Base-by-base conservation (phyloP, 805 yeast genomes). In the Scheffersomyces ergatensis region DNA sequence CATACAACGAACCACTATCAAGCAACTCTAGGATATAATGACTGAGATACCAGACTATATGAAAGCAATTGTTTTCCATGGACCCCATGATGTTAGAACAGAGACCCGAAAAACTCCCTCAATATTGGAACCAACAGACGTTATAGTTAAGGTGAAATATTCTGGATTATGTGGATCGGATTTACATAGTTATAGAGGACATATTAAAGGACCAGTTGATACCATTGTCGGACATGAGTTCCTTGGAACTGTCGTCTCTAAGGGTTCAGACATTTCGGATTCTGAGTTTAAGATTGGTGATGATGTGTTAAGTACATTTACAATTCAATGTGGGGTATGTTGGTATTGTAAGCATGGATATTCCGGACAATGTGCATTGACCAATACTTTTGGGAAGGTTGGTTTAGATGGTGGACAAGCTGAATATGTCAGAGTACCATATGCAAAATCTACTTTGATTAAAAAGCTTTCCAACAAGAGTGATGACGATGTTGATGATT, bases 371-470 rank as follows among this genome's bases (percentile, higher is more conserved):
- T 80, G 86, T 55, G 72, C 67, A 20, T 60, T 65, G 18, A 72
- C 81, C 35, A 74, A 68, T 50, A 79, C 82, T 12, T 80, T 80
- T 57, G 85, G 85, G 2, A 77, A 80, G 34, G 57, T 70, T 24
- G 77, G 76, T 0, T 58, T 79, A 15, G 76, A 78, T 44, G 85
- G 85, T 1, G 83, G 78, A 1, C 85, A 80, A 50, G 83, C 84
- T 1, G 83, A 80, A 53, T 80, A 71, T 48, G 78, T 78, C 13
- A 54, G 78, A 19, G 72, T 80, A n/a, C 85, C 85, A 7, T 66
- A 60, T 44, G 85, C 85, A 3, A 76, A 70, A 34, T 61, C 72
- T 11, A 74, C 80, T 1, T 56, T 80, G 49, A 63, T 67, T 38
- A 70, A 62, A 30, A 66, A 70, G 38, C 81, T 82, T 4, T 7